A percentile compares a stretch with the other conserved stretches of the same genome.
phyloP scores from a whole-genome alignment of 805 yeast species.

The Hemisphaericaspora nanyangensis region DNA sequence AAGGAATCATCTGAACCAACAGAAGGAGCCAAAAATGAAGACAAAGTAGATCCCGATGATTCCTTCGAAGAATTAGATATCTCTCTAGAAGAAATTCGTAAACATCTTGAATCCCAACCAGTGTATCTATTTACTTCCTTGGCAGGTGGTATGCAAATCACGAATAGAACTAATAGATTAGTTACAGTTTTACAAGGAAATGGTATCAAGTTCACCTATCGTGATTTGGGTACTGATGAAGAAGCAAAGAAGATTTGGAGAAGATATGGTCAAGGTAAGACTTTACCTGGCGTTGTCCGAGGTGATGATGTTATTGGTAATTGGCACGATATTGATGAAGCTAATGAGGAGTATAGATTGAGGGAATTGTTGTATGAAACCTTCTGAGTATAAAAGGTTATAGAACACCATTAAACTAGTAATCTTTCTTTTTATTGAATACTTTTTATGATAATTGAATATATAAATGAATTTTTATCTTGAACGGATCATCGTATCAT shows the following conservation, averaged over 20 bases:
- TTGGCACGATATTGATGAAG: constrained; percentile 81
- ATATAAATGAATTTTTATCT: too few species aligned
- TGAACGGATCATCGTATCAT: too few species aligned
- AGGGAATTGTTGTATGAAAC: constrained; percentile 64
- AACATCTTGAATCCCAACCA: constrained; percentile 48
- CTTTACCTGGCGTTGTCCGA: constrained; percentile 82
- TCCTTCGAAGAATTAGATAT: constrained; percentile 27
- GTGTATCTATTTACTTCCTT: constrained; percentile 79
- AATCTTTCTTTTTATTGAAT: too few species aligned
- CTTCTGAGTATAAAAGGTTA: too few species aligned
- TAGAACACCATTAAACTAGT: too few species aligned
- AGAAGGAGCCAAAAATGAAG: background rate
- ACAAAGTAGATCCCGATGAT: constrained; percentile 16
- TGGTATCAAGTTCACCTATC: constrained; percentile 58
- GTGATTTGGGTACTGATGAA: constrained; percentile 85
- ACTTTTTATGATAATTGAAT: too few species aligned
- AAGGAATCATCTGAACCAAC: background rate
- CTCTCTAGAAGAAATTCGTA: constrained; percentile 40
- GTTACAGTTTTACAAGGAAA: constrained; percentile 74
- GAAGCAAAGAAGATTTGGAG: constrained; percentile 84
- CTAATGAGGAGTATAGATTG: constrained; percentile 73
- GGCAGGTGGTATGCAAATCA: constrained; percentile 82
- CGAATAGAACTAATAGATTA: constrained; percentile 71
- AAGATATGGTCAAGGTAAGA: constrained; percentile 64
- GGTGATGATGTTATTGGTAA: constrained; percentile 80